Conservation (phyloP, 805 yeast genomes). For the Suhomyces prunicola region DNA sequence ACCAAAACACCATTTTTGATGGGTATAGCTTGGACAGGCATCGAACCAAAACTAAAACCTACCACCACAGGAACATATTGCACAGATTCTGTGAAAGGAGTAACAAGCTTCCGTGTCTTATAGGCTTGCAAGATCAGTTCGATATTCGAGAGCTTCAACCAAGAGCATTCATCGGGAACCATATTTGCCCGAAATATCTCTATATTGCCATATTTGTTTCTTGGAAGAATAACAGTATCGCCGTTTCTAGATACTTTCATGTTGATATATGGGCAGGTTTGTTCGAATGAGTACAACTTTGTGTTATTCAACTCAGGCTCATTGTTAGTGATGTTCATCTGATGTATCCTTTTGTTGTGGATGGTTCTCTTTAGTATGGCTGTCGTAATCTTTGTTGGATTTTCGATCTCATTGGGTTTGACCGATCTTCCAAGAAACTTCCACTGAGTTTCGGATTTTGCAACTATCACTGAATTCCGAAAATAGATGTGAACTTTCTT, state of each 20-base stretch:
- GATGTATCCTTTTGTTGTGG: slow-evolving; percentile 15
- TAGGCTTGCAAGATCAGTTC: slow-evolving; percentile 18
- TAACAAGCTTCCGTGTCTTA: slow-evolving; percentile 2
- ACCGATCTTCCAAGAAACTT: slow-evolving; percentile 32
- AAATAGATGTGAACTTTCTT: slow-evolving; percentile 18
- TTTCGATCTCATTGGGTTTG: slow-evolving; percentile 11
- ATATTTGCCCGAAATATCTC: slow-evolving; percentile 26
- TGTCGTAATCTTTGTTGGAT: slow-evolving; percentile 18
- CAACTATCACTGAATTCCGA: slow-evolving; percentile 18
- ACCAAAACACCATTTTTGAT: slow-evolving; percentile 27
- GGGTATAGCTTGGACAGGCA: slow-evolving; percentile 25
- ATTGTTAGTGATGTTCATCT: slow-evolving; percentile 15
- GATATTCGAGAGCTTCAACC: slow-evolving; percentile 23
- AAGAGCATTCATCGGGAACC: slow-evolving; percentile 29
- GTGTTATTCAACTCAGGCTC: slow-evolving; percentile 18
- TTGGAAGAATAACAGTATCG: slow-evolving; percentile 17
- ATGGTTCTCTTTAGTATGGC: slow-evolving; percentile 21
- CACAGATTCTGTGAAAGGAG: slow-evolving; percentile 7
- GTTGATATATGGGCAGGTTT: slow-evolving; percentile 26
- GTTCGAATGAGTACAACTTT: slow-evolving; percentile 23
- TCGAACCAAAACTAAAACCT: slow-evolving; percentile 25
- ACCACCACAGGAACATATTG: slow-evolving; percentile 31
- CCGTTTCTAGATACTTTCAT: slow-evolving; percentile 4
- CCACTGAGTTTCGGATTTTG: slow-evolving; percentile 35
- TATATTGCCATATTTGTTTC: slow-evolving; percentile 29